Evolutionary conservation across 352 stramenopile species (phyloP), one percentile per base, ranked within the genome.

Genomic region (Pythium aphanidermatum): DNA sequence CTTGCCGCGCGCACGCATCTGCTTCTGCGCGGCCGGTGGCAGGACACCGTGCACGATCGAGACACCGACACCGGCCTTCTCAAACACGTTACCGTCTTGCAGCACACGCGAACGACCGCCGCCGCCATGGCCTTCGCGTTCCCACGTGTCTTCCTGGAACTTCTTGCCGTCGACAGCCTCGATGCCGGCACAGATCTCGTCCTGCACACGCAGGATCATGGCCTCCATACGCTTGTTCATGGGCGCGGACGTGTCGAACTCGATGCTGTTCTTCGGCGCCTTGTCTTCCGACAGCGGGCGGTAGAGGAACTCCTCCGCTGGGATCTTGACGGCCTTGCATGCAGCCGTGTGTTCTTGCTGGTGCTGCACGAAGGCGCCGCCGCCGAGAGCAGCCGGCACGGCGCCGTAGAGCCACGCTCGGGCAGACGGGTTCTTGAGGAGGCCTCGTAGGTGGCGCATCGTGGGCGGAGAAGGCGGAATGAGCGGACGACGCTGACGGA

Each of bases 41-140:
- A 99, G 82, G 7, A 68, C 91, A 47, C 96, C 96, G 65, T 99
- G 96, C 21, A 99, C 96, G 19, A 99, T 96, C 30, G 84, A 97
- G 2, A 99, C 77, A 61, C 97, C 97, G 16, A 98, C 94, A 30
- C 96, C 96, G 4, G 95, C 96, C 74, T 99, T 99, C 71, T 99
- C 96, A 55, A 96, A 98, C 12, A 98, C 92, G 26, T 97, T 96
- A 43, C 94, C 92, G 34, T 94, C 78, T 67, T 97, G 81, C 46
- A 99, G 57, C 28, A 99, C 96, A 39, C 92, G 80, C 39, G 82
- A 98, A 59, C 97, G 96, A 21, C 96, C 96, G 23, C 82, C 82
- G 14, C 96, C 96, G 19, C 96, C 95, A 48, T 97, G 88, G 54
- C 90, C 97, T 26, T 83, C 82, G 34, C 95, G 84, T 39, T 92